These are phyloP conservation scores for Peterozyma toletana DNA, from an alignment of 805 yeast genomes.

Conservation along the genomic window DNA sequence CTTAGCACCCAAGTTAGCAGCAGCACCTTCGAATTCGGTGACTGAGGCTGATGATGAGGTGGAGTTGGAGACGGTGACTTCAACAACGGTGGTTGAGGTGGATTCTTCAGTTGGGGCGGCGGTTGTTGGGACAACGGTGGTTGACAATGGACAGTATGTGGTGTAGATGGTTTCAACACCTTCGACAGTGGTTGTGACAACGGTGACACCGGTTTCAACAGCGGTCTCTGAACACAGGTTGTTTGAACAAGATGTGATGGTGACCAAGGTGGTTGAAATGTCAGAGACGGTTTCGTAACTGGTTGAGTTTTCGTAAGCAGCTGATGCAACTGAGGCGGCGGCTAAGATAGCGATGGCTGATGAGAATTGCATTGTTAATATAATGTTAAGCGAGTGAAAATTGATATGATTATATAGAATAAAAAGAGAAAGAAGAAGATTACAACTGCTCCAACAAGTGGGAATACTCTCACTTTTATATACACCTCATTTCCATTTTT, in stretches of 20 bases:
- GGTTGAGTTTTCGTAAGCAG: constrained; percentile 21
- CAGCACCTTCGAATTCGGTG: constrained; percentile 9
- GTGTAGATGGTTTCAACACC: constrained; percentile 17
- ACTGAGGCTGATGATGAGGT: constrained; percentile 6
- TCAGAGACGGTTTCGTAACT: constrained; percentile 15
- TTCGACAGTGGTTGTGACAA: constrained; percentile 15
- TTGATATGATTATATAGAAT: constrained; percentile 12
- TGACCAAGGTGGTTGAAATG: constrained; percentile 10
- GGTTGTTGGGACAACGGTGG: constrained; percentile 2
- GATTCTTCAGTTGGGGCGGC: background rate
- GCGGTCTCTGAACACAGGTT: constrained; percentile 14
- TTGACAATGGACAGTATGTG: constrained; percentile 18
- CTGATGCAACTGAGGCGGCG: constrained; percentile 11
- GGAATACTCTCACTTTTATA: background rate
- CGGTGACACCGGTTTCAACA: constrained; percentile 18
- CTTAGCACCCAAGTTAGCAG: constrained; percentile 7
- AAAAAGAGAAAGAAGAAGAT: constrained; percentile 18
- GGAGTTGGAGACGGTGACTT: constrained; percentile 4
- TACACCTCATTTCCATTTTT: too few relatives aligned
- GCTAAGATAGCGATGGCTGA: constrained; percentile 26
- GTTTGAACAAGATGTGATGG: constrained; percentile 15
- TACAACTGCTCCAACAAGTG: constrained; percentile 12
- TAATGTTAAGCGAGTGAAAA: constrained; percentile 5
- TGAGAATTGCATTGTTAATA: constrained; percentile 30
- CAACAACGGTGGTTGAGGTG: constrained; percentile 7